These are phyloP conservation scores for Stachybotrys chartarum DNA, from an alignment of 2,329 filamentous ascomycete species.

Conservation along the genomic window DNA sequence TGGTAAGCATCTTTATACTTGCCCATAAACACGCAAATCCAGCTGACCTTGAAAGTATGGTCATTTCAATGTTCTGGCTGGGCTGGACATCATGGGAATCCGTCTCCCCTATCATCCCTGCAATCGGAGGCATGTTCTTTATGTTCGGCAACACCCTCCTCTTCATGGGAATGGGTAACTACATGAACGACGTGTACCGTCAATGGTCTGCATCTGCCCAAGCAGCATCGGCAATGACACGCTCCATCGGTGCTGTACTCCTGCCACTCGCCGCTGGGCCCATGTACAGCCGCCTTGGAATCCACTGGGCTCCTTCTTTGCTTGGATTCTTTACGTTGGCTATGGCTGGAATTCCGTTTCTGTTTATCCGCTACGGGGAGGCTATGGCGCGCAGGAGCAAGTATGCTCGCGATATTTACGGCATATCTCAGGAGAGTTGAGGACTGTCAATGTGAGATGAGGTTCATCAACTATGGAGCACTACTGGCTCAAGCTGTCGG, in stretches of 20 bases:
- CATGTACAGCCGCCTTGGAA: conserved; percentile 23
- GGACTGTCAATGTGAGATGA: too few species aligned
- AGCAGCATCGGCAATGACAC: conserved; percentile 23
- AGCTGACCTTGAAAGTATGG: conserved; percentile 33
- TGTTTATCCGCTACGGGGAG: conserved; percentile 23
- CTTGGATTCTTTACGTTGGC: conserved; percentile 20
- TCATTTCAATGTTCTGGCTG: conserved; percentile 52
- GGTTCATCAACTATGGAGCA: too few species aligned
- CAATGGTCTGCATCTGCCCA: conserved; percentile 26
- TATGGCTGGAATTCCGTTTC: conserved; percentile 24
- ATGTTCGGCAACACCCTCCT: conserved; percentile 24
- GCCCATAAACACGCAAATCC: conserved; percentile 30
- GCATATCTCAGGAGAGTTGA: too few species aligned
- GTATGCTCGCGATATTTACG: not conserved
- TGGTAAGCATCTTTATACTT: conserved; percentile 36
- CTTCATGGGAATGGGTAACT: conserved; percentile 28
- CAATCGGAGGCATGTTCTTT: conserved; percentile 35
- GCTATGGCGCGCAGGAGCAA: conserved; percentile 19
- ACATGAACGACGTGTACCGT: conserved; percentile 24
- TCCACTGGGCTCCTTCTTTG: conserved; percentile 28
- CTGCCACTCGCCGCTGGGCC: conserved; percentile 22
- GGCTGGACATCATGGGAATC: conserved; percentile 46
- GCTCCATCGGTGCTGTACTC: conserved; percentile 23
- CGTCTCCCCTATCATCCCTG: conserved; percentile 25
- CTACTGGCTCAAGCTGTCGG: too few species aligned